Evolutionary conservation across 257 asterid genomes (phyloP).

Genomic region (Prunella vulgaris): DNA sequence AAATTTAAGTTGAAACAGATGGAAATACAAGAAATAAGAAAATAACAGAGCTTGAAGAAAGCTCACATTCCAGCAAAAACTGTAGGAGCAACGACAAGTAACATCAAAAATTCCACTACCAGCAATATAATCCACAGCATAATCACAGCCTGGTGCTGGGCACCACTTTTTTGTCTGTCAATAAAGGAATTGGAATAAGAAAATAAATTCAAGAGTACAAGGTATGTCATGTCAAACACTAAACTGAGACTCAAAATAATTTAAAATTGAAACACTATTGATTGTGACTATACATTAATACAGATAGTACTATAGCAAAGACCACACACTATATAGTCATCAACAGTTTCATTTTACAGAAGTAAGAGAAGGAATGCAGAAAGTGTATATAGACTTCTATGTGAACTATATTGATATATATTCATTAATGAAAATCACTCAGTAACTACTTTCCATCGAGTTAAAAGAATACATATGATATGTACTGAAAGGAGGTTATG

Average conservation of each 20-base stretch:
- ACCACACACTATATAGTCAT: not conserved
- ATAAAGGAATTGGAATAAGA: conserved; percentile 14
- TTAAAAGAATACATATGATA: not conserved
- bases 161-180: conserved; percentile 81
- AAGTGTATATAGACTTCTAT: not conserved
- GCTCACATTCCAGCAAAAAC: conserved; percentile 95
- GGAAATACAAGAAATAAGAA: not conserved
- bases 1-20: not conserved
- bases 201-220: conserved; percentile 6
- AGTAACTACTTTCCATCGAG: not conserved
- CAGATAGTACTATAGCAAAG: not conserved
- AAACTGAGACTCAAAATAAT: not conserved
- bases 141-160: conserved; percentile 96
- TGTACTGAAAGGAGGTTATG: not conserved
- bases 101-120: conserved; percentile 91
- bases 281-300: not conserved
- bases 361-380: not conserved
- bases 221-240: not conserved
- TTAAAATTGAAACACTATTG: not conserved
- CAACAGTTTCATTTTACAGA: not conserved
- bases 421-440: not conserved
- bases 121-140: conserved; percentile 72
- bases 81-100: conserved; percentile 67
- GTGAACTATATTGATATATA: not conserved
- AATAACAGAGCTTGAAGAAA: conserved; percentile 5